Evolutionary conservation across 2,329 filamentous ascomycete species (phyloP), one percentile per base, ranked within the genome.

Genomic region (Colletotrichum karsti): DNA sequence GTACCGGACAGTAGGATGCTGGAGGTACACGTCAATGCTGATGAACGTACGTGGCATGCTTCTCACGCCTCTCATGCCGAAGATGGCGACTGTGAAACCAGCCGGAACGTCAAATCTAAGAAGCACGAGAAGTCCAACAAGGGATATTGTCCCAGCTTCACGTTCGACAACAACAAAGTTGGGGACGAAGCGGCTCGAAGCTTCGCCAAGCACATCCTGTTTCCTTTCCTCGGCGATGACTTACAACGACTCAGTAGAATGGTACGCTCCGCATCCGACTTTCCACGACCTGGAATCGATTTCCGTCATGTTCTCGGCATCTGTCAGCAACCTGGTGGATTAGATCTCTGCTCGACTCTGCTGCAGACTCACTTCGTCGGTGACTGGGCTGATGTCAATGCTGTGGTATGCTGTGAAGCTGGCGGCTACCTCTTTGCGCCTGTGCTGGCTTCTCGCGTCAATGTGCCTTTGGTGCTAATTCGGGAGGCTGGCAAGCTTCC

Each of bases 221-320:
- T 85, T 64, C 83, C 82, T 4, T 83, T 86, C 67, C 48, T 88
- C 24, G 70, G 85, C 66, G 67, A 81, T 1, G 81, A 86, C 54
- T 68, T 89, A 15, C 73, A 82, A 58, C 77, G 73, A 59, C 79
- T 91, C 2, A 76, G 77, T 26, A 62, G 75, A 28, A 88, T 90
- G 86, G 84, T 89, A 13, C 80, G 77, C 30, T 18, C 67, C 5
- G 73, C 86, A 37, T 79, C 83, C 24, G 72, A 85, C 74, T 90
- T 88, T 74, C 88, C 88, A 71, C 77, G 77, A 4, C 75, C 65
- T 0, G 83, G 79, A 18, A 84, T 90, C 70, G 73, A 83, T 4
- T 91, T 91, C 73, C 87, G 83, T 54, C 87, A 91, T 66, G 82
- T 91, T 2, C 85, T 91, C 50, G 79, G 79, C 71, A 88, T 91